A percentile compares a stretch with the other conserved stretches of the same genome.
These are phyloP conservation scores for Solanum pinnatisectum DNA, from an alignment of 257 asterid species.

Conservation along the genomic window DNA sequence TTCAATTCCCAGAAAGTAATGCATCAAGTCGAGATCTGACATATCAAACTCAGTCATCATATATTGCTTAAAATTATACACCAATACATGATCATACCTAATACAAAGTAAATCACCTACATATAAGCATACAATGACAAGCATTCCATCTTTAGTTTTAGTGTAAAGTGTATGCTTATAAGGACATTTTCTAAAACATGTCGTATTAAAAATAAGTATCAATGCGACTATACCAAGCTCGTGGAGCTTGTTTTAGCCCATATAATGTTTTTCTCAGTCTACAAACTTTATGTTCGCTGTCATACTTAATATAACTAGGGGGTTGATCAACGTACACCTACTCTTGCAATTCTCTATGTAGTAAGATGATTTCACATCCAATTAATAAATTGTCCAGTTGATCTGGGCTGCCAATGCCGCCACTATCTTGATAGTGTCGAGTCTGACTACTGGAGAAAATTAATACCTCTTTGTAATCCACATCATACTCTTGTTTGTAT, in stretches of 20 bases:
- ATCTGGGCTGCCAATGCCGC: too few species aligned
- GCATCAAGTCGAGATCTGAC: background rate
- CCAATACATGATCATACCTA: background rate
- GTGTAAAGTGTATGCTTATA: background rate
- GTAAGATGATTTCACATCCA: background rate
- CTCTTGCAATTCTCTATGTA: background rate
- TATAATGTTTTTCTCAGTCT: background rate
- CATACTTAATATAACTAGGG: background rate
- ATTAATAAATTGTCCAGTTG: too few species aligned
- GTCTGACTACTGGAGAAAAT: too few species aligned
- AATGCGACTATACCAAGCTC: slow-evolving; percentile 8
- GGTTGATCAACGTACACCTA: background rate
- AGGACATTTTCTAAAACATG: background rate
- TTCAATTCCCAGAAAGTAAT: background rate
- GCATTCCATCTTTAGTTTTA: background rate
- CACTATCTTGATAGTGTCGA: too few species aligned
- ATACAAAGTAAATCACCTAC: too few species aligned
- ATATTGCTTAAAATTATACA: background rate
- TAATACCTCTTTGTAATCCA: too few species aligned
- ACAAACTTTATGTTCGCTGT: background rate
- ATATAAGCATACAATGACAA: background rate
- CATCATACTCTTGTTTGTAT: background rate
- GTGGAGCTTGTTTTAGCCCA: background rate
- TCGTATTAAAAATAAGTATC: background rate
- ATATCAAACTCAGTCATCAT: background rate